Base-by-base conservation (phyloP, 306 rosid genomes). In the Corylus heterophylla region DNA sequence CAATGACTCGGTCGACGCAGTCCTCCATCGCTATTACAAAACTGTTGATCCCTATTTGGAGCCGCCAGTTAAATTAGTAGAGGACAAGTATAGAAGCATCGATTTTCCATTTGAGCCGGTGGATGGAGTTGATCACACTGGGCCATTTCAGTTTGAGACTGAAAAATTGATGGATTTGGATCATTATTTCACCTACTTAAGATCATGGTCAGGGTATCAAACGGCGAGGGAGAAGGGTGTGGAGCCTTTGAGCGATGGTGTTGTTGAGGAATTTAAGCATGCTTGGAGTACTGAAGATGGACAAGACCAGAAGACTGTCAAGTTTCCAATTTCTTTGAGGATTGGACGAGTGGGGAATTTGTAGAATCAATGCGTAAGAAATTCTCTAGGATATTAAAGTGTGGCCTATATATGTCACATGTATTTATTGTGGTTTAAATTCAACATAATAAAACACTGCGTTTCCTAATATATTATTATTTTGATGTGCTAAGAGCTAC, bases 191-290 rank as follows among this genome's bases (percentile, higher is more conserved):
- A 86, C 81, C 0, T 92, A 87, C 27, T 4, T 92, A 69, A 87
- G 85, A 82, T 92, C 97, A 0, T 69, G 88, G 88, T 94, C 97
- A n/a, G 89, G 94, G 5, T 94, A 94, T 82, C 97, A 92, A 76
- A 86, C 86, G 8, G 97, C 97, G 0, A 90, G 81, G 80, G 91
- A 85, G 2, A 85, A 82, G 47, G 94, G 94, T 11, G 86, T 92
- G 85, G 98, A 92, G 87, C 89, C 87, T 81, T 79, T 94, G 73
- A 71, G 74, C 1, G 82, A 80, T 9, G 88, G 78, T 71, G 75
- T 87, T 12, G 47, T 88, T 62, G 79, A 85, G 78, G 85, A 82
- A 8, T 85, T 90, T 55, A 77, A 77, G 82, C 8, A 39, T 75
- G 91, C 87, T 83, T 94, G 98, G 97, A 83, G 39, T 35, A 39